Conservation (phyloP, 768 basidiomycete species). For the Suillus subalutaceus region DNA sequence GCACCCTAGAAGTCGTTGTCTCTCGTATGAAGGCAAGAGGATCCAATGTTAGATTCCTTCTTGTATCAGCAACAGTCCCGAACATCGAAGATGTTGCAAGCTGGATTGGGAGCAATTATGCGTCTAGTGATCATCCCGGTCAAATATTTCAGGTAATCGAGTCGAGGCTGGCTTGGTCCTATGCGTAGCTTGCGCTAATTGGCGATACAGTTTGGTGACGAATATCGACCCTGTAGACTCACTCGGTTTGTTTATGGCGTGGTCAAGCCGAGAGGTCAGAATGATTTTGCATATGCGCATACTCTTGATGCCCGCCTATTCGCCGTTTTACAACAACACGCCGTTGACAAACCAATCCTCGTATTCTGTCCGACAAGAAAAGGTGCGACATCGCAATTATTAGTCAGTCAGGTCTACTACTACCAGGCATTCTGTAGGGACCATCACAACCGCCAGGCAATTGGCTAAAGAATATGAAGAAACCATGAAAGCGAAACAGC, state of each 20-base stretch:
- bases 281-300: constrained; percentile 78
- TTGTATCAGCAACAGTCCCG: constrained; percentile 93
- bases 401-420: constrained; percentile 6
- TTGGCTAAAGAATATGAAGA: constrained; percentile 73
- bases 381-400: constrained; percentile 44
- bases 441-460: constrained; percentile 71
- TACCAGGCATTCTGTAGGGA: constrained; percentile 40
- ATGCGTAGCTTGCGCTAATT: constrained; percentile 7
- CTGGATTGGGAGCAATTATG: constrained; percentile 69
- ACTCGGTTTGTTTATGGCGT: constrained; percentile 74
- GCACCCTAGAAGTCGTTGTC: constrained; percentile 92
- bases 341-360: constrained; percentile 80
- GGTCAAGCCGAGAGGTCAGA: constrained; percentile 59
- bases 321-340: constrained; percentile 69
- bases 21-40: constrained; percentile 88
- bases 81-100: constrained; percentile 88
- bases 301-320: constrained; percentile 77
- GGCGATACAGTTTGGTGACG: constrained; percentile 79
- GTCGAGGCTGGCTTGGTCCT: neutral
- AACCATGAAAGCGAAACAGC: constrained; percentile 47
- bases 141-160: constrained; percentile 66
- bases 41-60: constrained; percentile 73
- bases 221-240: constrained; percentile 86
- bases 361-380: constrained; percentile 90
- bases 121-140: constrained; percentile 45